Conservation (phyloP, 768 basidiomycete genomes). For the Mycena indigotica region DNA sequence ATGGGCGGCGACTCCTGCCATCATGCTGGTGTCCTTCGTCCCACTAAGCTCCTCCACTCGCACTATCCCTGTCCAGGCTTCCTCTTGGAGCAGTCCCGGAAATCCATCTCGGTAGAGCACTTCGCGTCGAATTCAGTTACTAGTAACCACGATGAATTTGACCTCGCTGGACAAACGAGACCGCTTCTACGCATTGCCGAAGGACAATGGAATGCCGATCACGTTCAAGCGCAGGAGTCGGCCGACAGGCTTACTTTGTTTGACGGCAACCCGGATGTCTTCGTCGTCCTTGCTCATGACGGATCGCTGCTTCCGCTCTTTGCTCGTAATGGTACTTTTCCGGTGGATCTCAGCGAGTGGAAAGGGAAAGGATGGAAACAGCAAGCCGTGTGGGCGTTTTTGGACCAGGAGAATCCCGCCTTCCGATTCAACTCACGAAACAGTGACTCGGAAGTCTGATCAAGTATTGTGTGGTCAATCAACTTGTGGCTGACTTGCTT, state of each 20-base stretch:
- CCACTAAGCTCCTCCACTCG: conserved; percentile 8
- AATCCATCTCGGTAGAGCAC: conserved; percentile 6
- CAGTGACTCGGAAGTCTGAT: too few species aligned
- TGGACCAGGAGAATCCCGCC: conserved; percentile 14
- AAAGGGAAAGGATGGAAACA: conserved; percentile 22
- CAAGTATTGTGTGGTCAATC: too few species aligned
- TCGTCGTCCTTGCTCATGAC: conserved; percentile 23
- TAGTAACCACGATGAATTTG: conserved; percentile 1
- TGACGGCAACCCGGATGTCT: conserved; percentile 17
- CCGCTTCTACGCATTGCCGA: conserved; percentile 12
- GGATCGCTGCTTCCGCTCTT: conserved; percentile 11
- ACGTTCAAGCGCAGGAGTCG: neutral
- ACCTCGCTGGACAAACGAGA: conserved; percentile 7
- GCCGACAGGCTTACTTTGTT: conserved; percentile 3
- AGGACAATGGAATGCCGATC: conserved; percentile 3
- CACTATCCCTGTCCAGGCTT: conserved; percentile 12
- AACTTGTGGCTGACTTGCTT: too few species aligned
- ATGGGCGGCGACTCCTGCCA: conserved; percentile 21
- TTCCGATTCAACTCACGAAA: conserved; percentile 5
- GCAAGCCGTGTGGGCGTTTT: conserved; percentile 16
- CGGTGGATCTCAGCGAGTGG: conserved; percentile 12
- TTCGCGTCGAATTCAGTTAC: neutral
- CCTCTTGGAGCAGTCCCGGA: conserved; percentile 12
- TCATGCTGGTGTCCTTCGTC: conserved; percentile 21
- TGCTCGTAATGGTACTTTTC: conserved; percentile 7